Evolutionary conservation across 164 flowering plant genomes (phyloP).

Genomic region (Houttuynia cordata): DNA sequence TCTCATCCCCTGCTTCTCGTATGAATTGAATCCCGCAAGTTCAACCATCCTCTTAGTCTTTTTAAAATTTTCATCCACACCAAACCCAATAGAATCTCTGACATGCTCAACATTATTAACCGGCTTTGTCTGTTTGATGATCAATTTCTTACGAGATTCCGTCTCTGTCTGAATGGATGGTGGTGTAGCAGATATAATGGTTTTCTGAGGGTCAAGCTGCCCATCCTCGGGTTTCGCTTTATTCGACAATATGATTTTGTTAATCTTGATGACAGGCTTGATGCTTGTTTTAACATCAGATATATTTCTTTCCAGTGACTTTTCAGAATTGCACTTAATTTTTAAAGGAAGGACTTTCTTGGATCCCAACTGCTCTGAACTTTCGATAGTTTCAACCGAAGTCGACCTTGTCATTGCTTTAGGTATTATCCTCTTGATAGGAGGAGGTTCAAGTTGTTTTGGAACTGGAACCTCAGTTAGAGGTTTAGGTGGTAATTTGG

Average conservation of each 20-base stretch:
- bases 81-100: slow-evolving; percentile 37
- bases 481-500: slow-evolving; percentile 24
- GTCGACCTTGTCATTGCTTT: slow-evolving; percentile 42
- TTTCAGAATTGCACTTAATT: slow-evolving; percentile 58
- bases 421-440: slow-evolving; percentile 33
- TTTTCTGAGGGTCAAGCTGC: slow-evolving; percentile 26
- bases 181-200: slow-evolving; percentile 42
- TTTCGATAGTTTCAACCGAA: slow-evolving; percentile 44
- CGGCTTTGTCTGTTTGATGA: slow-evolving; percentile 70
- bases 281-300: slow-evolving; percentile 29
- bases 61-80: slow-evolving; percentile 25
- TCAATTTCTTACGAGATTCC: slow-evolving; percentile 53
- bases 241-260: slow-evolving; percentile 53
- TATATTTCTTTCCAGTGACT: slow-evolving; percentile 27
- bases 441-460: slow-evolving; percentile 29
- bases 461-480: slow-evolving; percentile 30
- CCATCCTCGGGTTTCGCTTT: slow-evolving; percentile 47
- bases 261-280: slow-evolving; percentile 40
- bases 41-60: slow-evolving; percentile 71
- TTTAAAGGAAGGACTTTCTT: slow-evolving; percentile 51
- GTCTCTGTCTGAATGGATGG: slow-evolving; percentile 43
- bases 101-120: slow-evolving; percentile 30
- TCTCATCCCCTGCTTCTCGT: slow-evolving; percentile 26
- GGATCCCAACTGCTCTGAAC: slow-evolving; percentile 28
- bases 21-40: slow-evolving; percentile 39